phyloP scores from a whole-genome alignment of 2,329 filamentous ascomycete species.

The Phialophora tarda region DNA sequence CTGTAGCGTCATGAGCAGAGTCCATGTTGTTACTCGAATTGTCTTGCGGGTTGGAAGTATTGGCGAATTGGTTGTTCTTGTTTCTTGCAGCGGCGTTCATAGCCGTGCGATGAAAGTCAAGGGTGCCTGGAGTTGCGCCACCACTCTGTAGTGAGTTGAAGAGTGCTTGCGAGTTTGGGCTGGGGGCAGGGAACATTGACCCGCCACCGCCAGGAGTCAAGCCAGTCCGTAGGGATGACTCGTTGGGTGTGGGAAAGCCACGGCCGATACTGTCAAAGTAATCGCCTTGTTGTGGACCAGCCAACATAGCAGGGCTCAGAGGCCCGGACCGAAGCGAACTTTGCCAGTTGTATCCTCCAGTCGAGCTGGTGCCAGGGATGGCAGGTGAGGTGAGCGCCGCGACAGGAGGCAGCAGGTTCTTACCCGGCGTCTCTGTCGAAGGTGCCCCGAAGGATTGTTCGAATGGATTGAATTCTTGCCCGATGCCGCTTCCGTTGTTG shows the following conservation, averaged over 20 bases:
- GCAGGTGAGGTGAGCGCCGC: constrained; percentile 90
- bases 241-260: constrained; percentile 93
- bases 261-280: constrained; percentile 87
- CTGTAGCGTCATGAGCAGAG: constrained; percentile 86
- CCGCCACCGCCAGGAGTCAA: constrained; percentile 92
- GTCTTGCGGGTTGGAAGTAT: constrained; percentile 52
- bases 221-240: constrained; percentile 89
- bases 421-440: constrained; percentile 78
- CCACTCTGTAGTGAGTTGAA: constrained; percentile 79
- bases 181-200: constrained; percentile 94
- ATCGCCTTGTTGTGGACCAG: constrained; percentile 75
- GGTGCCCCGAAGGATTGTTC: constrained; percentile 84
- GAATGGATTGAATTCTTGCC: constrained; percentile 88
- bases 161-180: constrained; percentile 82
- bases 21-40: constrained; percentile 51
- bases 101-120: constrained; percentile 94
- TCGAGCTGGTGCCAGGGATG: constrained; percentile 74
- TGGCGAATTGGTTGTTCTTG: constrained; percentile 55
- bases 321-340: constrained; percentile 84
- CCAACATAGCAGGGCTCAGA: constrained; percentile 95
- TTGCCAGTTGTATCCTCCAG: constrained; percentile 75
- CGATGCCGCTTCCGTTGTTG: constrained; percentile 53
- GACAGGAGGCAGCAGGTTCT: constrained; percentile 82
- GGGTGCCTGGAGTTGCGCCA: constrained; percentile 83
- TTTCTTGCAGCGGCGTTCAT: constrained; percentile 77